Percentiles rank a stretch among this genome's conserved stretches.
Conservation (phyloP, 176 grass and related monocot genomes). For the Olyra latifolia region DNA sequence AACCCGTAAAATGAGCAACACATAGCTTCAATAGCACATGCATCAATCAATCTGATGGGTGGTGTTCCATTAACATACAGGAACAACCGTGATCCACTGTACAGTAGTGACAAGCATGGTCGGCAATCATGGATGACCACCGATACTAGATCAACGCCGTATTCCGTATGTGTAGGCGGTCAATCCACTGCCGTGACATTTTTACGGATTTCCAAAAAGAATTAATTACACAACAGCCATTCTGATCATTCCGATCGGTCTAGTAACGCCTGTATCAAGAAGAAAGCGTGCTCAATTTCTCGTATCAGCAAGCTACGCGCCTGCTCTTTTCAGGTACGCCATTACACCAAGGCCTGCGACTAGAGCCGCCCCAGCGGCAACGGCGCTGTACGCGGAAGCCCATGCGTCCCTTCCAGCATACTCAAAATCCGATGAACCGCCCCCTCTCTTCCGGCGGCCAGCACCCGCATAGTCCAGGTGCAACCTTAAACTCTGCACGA, state of each 20-base stretch:
- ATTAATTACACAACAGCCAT: conserved; percentile 40
- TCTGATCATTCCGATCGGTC: conserved; percentile 3
- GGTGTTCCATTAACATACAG: background rate
- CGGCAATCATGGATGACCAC: background rate
- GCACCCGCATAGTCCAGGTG: conserved; percentile 71
- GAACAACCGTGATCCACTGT: background rate
- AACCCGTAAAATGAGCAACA: background rate
- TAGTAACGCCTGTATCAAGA: conserved; percentile 28
- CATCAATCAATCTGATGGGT: background rate
- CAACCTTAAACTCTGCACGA: conserved; percentile 74
- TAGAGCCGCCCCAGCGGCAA: conserved; percentile 81
- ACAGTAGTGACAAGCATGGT: background rate
- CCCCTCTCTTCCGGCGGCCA: conserved; percentile 55
- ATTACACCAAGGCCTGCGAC: conserved; percentile 85
- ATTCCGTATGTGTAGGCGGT: background rate
- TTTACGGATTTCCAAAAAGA: conserved; percentile 49
- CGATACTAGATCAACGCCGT: conserved; percentile 35
- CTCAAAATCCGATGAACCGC: conserved; percentile 44
- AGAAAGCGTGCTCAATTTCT: background rate
- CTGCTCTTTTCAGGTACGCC: conserved; percentile 84
- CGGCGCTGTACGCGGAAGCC: conserved; percentile 67
- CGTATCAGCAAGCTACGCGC: conserved; percentile 22
- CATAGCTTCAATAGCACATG: background rate
- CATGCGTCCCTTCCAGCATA: conserved; percentile 85
- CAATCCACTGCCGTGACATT: conserved; percentile 36